phyloP scores from a whole-genome alignment of 1,139 yeast species.

The Yamadazyma songkhlaensis region DNA sequence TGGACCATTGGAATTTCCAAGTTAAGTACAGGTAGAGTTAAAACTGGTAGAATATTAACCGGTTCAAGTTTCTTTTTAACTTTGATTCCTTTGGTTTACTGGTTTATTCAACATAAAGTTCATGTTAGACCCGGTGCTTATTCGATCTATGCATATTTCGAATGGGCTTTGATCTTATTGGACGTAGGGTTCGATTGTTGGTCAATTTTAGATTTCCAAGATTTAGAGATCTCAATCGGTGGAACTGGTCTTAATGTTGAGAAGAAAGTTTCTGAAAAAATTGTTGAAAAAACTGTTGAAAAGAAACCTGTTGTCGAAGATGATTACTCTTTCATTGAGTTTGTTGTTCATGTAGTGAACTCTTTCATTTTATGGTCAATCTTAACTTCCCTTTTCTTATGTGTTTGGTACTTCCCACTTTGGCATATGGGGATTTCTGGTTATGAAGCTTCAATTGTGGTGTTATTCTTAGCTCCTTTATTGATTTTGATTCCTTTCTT shows the following conservation, averaged over 20 bases:
- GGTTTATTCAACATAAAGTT: slow-evolving; percentile 91
- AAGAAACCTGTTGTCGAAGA: slow-evolving; percentile 10
- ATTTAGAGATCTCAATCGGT: slow-evolving; percentile 43
- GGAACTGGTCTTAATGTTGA: slow-evolving; percentile 17
- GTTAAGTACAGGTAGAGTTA: slow-evolving; percentile 50
- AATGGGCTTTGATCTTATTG: slow-evolving; percentile 82
- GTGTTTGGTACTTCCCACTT: slow-evolving; percentile 95
- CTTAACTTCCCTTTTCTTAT: slow-evolving; percentile 72
- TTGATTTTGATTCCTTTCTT: slow-evolving; percentile 55
- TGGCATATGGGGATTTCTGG: slow-evolving; percentile 99
- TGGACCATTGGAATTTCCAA: slow-evolving; percentile 72
- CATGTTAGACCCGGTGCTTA: slow-evolving; percentile 90
- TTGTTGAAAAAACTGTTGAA: too few species aligned
- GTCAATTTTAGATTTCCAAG: slow-evolving; percentile 66
- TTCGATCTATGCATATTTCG: slow-evolving; percentile 89
- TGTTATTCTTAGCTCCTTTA: slow-evolving; percentile 57
- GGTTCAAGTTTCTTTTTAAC: slow-evolving; percentile 65
- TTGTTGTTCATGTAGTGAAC: slow-evolving; percentile 49
- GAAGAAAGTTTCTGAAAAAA: background rate
- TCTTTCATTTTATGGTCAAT: slow-evolving; percentile 84
- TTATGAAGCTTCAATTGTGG: slow-evolving; percentile 67
- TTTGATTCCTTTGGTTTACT: slow-evolving; percentile 78
- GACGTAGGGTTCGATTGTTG: slow-evolving; percentile 86
- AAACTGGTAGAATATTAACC: slow-evolving; percentile 51
- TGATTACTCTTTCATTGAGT: slow-evolving; percentile 37